phyloP scores from a whole-genome alignment of 257 asterid species.

The Solanum chmielewskii region DNA sequence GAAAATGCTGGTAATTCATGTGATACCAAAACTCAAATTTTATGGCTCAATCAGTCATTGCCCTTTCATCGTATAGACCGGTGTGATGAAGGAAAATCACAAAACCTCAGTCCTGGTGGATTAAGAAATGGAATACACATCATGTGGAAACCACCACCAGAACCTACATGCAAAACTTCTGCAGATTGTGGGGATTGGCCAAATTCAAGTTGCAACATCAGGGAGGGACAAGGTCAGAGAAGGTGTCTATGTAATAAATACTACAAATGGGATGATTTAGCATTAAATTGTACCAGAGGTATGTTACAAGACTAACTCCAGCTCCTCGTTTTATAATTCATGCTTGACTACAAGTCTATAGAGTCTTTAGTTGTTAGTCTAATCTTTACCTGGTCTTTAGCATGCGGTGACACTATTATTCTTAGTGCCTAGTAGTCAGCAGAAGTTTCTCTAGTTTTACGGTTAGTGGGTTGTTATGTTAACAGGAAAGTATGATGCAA shows the following conservation, averaged over 20 bases:
- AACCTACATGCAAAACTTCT: conserved; percentile 1
- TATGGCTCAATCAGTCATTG: background rate
- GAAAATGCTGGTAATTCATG: background rate
- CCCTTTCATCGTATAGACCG: background rate
- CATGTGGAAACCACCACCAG: background rate
- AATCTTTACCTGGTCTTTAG: background rate
- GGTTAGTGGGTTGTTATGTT: background rate
- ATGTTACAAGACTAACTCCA: background rate
- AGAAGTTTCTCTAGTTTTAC: background rate
- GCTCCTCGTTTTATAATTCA: background rate
- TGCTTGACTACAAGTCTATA: background rate
- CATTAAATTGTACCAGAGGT: conserved; percentile 3
- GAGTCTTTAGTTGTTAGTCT: background rate
- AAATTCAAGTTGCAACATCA: conserved; percentile 1
- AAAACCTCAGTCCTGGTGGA: background rate
- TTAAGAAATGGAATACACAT: background rate
- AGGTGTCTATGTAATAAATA: conserved; percentile 3
- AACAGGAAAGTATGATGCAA: background rate
- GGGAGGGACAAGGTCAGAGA: background rate
- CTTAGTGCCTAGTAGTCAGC: too few species aligned
- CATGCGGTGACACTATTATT: background rate
- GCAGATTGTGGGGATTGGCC: conserved; percentile 2
- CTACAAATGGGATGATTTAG: background rate
- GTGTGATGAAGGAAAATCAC: background rate
- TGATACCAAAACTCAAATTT: background rate